Percentiles rank a stretch among this genome's conserved stretches.
Conservation (phyloP, 345 rosid genomes). For the Clausena lansium region DNA sequence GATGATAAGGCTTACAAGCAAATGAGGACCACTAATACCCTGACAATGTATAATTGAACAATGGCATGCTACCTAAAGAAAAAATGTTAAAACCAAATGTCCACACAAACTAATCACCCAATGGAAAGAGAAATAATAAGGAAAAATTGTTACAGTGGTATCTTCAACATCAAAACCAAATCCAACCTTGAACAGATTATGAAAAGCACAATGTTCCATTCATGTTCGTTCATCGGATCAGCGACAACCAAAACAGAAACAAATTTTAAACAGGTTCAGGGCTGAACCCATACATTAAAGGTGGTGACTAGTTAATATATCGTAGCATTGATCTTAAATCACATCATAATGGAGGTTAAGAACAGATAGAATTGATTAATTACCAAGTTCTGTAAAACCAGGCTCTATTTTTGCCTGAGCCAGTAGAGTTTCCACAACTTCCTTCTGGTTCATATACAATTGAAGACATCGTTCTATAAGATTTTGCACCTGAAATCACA, state of each 20-base stretch:
- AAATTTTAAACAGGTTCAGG: background rate
- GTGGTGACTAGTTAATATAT: background rate
- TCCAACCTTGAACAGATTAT: background rate
- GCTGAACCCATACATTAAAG: background rate
- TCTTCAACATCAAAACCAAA: background rate
- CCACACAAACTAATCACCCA: background rate
- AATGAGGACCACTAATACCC: background rate
- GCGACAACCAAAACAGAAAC: background rate
- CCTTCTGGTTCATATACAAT: slow-evolving; percentile 91
- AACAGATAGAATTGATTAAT: slow-evolving; percentile 2
- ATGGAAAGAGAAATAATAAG: background rate
- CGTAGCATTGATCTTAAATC: background rate
- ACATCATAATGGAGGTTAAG: background rate
- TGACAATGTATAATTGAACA: background rate
- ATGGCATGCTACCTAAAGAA: background rate
- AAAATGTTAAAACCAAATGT: background rate
- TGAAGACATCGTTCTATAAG: slow-evolving; percentile 95
- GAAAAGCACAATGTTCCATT: background rate
- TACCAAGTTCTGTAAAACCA: slow-evolving; percentile 95
- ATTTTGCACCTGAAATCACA: slow-evolving; percentile 77
- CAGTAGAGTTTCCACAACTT: slow-evolving; percentile 85
- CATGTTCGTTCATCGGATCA: background rate
- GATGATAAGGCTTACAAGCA: background rate
- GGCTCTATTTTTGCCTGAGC: slow-evolving; percentile 93
- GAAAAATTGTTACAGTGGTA: background rate